A percentile compares a stretch with the other conserved stretches of the same genome.
Conservation (phyloP, 352 stramenopile genomes). For the Phytophthora syringae region DNA sequence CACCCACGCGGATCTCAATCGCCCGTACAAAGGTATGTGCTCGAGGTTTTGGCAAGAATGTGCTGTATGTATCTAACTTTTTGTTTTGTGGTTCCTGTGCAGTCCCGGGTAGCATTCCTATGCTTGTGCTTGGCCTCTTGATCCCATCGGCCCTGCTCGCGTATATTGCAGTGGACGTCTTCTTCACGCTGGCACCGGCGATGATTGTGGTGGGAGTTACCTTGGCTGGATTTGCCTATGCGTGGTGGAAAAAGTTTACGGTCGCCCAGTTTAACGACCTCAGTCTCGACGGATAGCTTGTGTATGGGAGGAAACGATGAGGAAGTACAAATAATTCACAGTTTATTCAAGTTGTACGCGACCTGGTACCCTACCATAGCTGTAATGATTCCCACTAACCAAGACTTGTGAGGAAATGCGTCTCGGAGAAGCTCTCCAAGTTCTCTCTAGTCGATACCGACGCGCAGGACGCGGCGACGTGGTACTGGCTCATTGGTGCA, state of each 20-base stretch:
- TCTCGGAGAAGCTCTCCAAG: neutral
- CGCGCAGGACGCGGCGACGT: conserved; percentile 12
- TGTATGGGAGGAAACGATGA: conserved; percentile 1
- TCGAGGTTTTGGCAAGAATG: no score
- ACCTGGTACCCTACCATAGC: no score
- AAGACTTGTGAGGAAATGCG: no score
- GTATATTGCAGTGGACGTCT: conserved; percentile 61
- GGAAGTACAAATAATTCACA: conserved; percentile 22
- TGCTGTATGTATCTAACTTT: conserved; percentile 47
- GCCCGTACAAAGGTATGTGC: conserved; percentile 44
- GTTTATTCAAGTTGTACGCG: conserved; percentile 6
- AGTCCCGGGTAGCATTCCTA: conserved; percentile 44
- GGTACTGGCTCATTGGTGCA: conserved; percentile 8
- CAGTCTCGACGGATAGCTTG: conserved; percentile 22
- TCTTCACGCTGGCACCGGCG: conserved; percentile 50
- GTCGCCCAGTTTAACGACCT: conserved; percentile 47
- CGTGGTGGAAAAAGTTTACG: conserved; percentile 53
- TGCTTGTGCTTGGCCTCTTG: conserved; percentile 40
- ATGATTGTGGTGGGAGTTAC: conserved; percentile 49
- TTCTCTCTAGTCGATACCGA: conserved; percentile 1
- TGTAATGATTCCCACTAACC: no score
- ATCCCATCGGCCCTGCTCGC: conserved; percentile 45
- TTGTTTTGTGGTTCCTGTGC: conserved; percentile 12
- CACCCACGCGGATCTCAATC: conserved; percentile 35
- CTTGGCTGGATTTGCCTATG: conserved; percentile 44